Base-by-base conservation (phyloP, 1,139 yeast species). In the Blastobotrys petasosporus region DNA sequence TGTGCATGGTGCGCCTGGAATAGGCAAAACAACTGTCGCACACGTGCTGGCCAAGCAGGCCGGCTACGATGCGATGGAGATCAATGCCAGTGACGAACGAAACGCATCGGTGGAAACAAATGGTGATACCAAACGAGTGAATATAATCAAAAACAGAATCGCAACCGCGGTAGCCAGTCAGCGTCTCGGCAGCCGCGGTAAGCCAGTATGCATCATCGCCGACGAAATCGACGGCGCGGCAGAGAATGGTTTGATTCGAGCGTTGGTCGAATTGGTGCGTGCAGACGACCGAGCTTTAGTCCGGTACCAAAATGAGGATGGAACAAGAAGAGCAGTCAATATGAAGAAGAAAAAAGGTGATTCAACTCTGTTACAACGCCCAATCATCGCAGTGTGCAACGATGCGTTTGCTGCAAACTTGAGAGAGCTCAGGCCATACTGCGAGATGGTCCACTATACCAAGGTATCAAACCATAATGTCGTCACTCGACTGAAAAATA, bases 221-320 rank as follows among this genome's bases (percentile, higher is more conserved):
- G 97, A 92, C 64, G 97, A 92, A 61, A 76, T 92, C 37, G 98
- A 92, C 58, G 94, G 96, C 3, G 82, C 87, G n/a, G 72, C 82
- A 0, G 95, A 90, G 58, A 67, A 74, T 38, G 97, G 95, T 13
- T 84, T 92, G 50, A 76, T 88, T n/a, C 74, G 74, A 49, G 80
- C 81, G 0, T 64, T 92, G 41, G 60, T 75, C 20, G 88, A 85
- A 46, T 61, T 90, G 35, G 60, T 85, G 1, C 65, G 69, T 38
- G 68, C 77, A 1, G 97, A 90, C 58, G 70, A 69, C 17, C 68
- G 73, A 46, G 81, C 69, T 30, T 62, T 64, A 39, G 49, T 60
- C 45, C 50, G 28, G 46, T 53, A 11, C 33, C 45, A 38, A 32
- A 42, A 29, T 40, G 40, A 28, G 25, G 48, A 37, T 38, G 42